Evolutionary conservation across 805 yeast genomes (phyloP), one percentile per base, ranked within the genome.

Genomic region (Kodamaea laetipori): DNA sequence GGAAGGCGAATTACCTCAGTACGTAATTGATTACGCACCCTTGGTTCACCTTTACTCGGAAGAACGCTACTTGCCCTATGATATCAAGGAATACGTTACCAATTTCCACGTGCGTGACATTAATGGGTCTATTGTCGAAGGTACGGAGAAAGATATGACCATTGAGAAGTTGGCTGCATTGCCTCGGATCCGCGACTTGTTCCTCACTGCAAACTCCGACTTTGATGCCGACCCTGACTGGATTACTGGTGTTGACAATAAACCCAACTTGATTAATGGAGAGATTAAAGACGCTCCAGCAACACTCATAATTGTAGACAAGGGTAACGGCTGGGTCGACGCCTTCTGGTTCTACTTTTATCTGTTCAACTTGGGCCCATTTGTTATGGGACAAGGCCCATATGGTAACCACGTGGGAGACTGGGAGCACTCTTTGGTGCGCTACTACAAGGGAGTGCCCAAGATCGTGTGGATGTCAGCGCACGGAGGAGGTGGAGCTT

Each of bases 371-470:
- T 70, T 87, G 51, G 99, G 99, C 0, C 97, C 99, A 0, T 92
- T 83, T 66, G 97, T 92, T 7, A 90, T 92, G 97, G 98, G 98
- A 2, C 77, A 79, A 27, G 99, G 99, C 0, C 99, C 99, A 0
- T 94, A 85, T 70, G 99, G 99, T 0, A 86, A 92, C 60, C 99
- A 92, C 59, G 81, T 94, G 25, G 99, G 98, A 5, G 99, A 92
- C 67, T 92, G 99, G 99, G 99, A 92, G 55, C 99, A 92, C 62
- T 81, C 95, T 1, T 66, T 92, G 26, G 92, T 90, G 10, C 72
- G 99, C 18, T 92, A 88, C 59, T 79, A 82, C 55, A 76, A 84
- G 2, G 96, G 96, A 1, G 66, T 73, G 45, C 98, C 99, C 0
- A 73, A 82, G 9, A 77, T 85, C 41, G 80, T 90, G 15, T 92